A percentile compares a stretch with the other conserved stretches of the same genome.
Conservation (phyloP, 345 rosid genomes). For the Pistacia integerrima region DNA sequence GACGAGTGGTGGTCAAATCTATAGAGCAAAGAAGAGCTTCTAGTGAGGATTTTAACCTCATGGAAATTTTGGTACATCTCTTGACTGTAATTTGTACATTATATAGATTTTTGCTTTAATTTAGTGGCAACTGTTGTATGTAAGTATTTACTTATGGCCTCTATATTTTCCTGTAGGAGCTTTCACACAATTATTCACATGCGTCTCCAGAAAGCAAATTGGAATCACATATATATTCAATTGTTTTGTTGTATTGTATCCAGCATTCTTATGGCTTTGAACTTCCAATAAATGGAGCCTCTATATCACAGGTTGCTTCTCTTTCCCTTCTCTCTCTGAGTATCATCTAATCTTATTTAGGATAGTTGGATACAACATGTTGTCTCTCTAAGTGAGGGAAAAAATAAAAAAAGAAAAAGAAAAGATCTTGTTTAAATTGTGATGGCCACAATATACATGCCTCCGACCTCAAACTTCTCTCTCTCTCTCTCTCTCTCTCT, state of each 20-base stretch:
- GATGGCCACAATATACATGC: not conserved
- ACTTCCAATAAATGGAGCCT: conserved; percentile 56
- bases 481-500: conserved; percentile 7
- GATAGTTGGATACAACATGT: not conserved
- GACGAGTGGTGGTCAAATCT: conserved; percentile 61
- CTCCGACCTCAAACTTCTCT: not conserved
- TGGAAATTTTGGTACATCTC: conserved; percentile 47
- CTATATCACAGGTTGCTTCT: conserved; percentile 55
- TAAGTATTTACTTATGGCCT: conserved; percentile 20
- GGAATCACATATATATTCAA: conserved; percentile 69
- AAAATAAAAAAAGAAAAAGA: not conserved
- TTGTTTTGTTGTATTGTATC: conserved; percentile 70
- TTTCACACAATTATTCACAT: conserved; percentile 64
- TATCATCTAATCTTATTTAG: not conserved
- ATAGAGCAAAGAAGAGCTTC: conserved; percentile 39
- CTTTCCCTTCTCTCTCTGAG: conserved; percentile 14
- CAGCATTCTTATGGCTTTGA: conserved; percentile 43
- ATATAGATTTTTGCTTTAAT: conserved; percentile 10
- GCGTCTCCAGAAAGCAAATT: conserved; percentile 66
- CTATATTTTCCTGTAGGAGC: conserved; percentile 41
- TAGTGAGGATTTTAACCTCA: conserved; percentile 33
- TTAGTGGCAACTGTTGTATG: not conserved
- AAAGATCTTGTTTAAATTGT: not conserved
- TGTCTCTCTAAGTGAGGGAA: not conserved
- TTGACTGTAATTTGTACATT: not conserved